These are phyloP conservation scores for Clavulina sp. DNA, from an alignment of 768 basidiomycete genomes.

Conservation along the genomic window DNA sequence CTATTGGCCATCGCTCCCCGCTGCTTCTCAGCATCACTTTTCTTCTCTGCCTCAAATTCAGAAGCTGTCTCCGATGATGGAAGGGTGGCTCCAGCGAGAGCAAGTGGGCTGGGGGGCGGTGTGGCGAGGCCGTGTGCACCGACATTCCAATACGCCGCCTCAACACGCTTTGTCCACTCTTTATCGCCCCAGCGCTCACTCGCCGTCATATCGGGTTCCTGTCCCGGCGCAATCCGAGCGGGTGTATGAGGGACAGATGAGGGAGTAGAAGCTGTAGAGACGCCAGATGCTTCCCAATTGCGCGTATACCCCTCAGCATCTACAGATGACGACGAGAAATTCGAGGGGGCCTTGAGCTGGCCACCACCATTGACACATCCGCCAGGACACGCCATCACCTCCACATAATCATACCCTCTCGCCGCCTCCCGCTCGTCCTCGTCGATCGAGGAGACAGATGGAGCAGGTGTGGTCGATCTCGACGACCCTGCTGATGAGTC, in stretches of 20 bases:
- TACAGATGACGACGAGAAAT: not conserved
- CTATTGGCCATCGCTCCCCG: not conserved
- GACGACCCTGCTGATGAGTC: not conserved
- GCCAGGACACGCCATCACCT: constrained; percentile 97
- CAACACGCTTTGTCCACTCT: constrained; percentile 68
- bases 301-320: constrained; percentile 53
- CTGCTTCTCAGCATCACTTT: not conserved
- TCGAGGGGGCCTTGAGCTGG: constrained; percentile 32
- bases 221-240: not conserved
- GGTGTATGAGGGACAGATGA: not conserved
- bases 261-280: constrained; percentile 18
- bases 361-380: constrained; percentile 98
- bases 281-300: constrained; percentile 43
- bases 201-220: constrained; percentile 17
- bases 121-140: constrained; percentile 26
- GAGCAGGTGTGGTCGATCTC: not conserved
- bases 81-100: not conserved
- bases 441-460: constrained; percentile 7
- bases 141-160: constrained; percentile 60
- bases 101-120: constrained; percentile 28
- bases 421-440: too few relatives aligned
- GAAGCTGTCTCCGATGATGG: not conserved
- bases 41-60: not conserved
- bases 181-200: constrained; percentile 64
- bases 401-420: constrained; percentile 69